phyloP scores from a whole-genome alignment of 768 basidiomycete genomes.

The Phaffia australis region DNA sequence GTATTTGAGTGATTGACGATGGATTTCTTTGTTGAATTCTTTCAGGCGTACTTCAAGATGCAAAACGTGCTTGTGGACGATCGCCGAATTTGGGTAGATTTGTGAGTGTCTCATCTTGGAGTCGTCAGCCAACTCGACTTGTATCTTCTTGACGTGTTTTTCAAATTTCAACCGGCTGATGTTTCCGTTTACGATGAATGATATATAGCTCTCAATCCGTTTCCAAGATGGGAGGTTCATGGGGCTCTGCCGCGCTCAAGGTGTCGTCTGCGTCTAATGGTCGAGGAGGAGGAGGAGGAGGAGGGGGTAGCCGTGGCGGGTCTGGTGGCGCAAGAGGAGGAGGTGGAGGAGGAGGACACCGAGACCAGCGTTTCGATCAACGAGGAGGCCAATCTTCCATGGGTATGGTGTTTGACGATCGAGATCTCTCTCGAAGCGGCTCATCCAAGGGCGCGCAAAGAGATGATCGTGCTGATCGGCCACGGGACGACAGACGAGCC shows the following conservation, averaged over 20 bases:
- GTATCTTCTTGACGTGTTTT: neutral
- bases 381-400: slow-evolving; percentile 6
- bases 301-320: slow-evolving; percentile 22
- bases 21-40: neutral
- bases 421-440: slow-evolving; percentile 31
- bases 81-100: slow-evolving; percentile 96
- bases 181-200: neutral
- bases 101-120: slow-evolving; percentile 47
- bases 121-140: slow-evolving; percentile 12
- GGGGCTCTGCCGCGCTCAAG: slow-evolving; percentile 51
- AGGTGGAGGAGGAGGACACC: slow-evolving; percentile 59
- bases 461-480: slow-evolving; percentile 24
- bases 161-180: neutral
- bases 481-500: slow-evolving; percentile 10
- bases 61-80: slow-evolving; percentile 98
- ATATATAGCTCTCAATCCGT: slow-evolving; percentile 75
- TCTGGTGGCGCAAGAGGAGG: slow-evolving; percentile 31
- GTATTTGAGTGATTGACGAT: neutral
- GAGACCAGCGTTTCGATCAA: slow-evolving; percentile 22
- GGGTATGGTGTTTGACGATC: slow-evolving; percentile 76
- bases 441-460: slow-evolving; percentile 27
- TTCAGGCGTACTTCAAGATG: slow-evolving; percentile 97
- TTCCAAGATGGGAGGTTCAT: slow-evolving; percentile 64
- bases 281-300: slow-evolving; percentile 26
- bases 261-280: slow-evolving; percentile 31